Evolutionary conservation across 306 rosid species (phyloP), one percentile per base, ranked within the genome.

Genomic region (Sindora glabra): DNA sequence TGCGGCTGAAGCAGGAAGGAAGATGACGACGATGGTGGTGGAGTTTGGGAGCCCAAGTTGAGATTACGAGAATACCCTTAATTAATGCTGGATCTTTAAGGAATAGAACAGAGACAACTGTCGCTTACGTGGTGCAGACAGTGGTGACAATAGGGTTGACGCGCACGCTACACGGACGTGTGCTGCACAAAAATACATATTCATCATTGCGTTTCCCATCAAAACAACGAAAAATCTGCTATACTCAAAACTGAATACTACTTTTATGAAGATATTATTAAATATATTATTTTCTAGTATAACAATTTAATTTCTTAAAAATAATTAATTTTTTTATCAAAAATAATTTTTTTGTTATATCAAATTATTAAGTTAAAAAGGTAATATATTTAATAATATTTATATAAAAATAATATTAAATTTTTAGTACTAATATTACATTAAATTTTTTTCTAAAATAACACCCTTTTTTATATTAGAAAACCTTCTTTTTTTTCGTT

Each of bases 161-260:
- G 79, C 79, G 76, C 83, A 78, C 79, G 79, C 73, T 78, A 73
- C 83, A 73, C 83, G 79, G 75, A 77, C 78, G 75, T 68, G 64
- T 71, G 69, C 69, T 72, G 71, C 82, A 68, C 62, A 65, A 54
- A 57, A 64, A 75, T 41, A 71, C 13, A 72, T 54, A 59, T 62
- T 54, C 71, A 78, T 78, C 54, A 73, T 78, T 73, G 73, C 70
- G 63, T 78, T 69, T 64, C 32, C 11, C 67, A 68, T 59, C 72
- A 51, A 77, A 77, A 76, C 49, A 54, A 72, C 70, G 39, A 58
- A n/a, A n/a, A n/a, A n/a, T n/a, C n/a, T n/a, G n/a, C n/a, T n/a
- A n/a, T n/a, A n/a, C n/a, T n/a, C n/a, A n/a, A n/a, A n/a, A n/a
- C n/a, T n/a, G n/a, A n/a, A n/a, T n/a, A n/a, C n/a, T n/a, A n/a